These are phyloP conservation scores for Cryptosporidium ubiquitum DNA, from an alignment of 169 alveolate species.

Conservation along the genomic window DNA sequence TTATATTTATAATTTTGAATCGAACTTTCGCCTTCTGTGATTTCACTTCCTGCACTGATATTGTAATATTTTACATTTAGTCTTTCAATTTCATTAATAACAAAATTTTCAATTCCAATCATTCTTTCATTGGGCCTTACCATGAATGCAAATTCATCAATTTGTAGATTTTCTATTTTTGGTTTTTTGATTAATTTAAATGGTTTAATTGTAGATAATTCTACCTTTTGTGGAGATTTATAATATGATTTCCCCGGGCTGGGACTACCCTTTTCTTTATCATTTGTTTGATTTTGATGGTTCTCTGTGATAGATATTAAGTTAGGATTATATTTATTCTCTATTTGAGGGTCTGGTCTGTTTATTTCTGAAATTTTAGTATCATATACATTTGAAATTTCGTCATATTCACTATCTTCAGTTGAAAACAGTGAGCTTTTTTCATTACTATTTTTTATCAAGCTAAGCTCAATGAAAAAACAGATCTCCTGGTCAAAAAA, in stretches of 20 bases:
- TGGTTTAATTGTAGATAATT: conserved; percentile 49
- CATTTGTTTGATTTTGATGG: not conserved
- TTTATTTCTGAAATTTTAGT: not conserved
- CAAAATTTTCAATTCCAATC: conserved; percentile 69
- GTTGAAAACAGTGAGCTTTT: not conserved
- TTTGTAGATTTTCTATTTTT: conserved; percentile 9
- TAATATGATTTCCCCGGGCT: not conserved
- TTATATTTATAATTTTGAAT: conserved; percentile 26
- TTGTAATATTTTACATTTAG: conserved; percentile 1
- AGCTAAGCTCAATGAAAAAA: not conserved
- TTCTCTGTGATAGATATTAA: not conserved
- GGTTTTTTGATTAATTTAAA: conserved; percentile 48
- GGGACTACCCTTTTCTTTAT: not conserved
- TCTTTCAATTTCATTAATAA: conserved; percentile 43
- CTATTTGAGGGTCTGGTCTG: not conserved
- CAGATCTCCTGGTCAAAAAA: not conserved
- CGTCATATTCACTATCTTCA: not conserved
- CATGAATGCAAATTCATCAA: conserved; percentile 67
- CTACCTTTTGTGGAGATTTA: conserved; percentile 50
- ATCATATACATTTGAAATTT: not conserved
- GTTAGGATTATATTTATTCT: not conserved
- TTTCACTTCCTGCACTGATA: conserved; percentile 57
- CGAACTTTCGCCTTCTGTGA: conserved; percentile 54
- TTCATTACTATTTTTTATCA: not conserved
- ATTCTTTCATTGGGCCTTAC: conserved; percentile 71